A percentile compares a stretch with the other conserved stretches of the same genome.
Evolutionary conservation across 768 basidiomycete species (phyloP).

Genomic region (Rhodocollybia butyracea): DNA sequence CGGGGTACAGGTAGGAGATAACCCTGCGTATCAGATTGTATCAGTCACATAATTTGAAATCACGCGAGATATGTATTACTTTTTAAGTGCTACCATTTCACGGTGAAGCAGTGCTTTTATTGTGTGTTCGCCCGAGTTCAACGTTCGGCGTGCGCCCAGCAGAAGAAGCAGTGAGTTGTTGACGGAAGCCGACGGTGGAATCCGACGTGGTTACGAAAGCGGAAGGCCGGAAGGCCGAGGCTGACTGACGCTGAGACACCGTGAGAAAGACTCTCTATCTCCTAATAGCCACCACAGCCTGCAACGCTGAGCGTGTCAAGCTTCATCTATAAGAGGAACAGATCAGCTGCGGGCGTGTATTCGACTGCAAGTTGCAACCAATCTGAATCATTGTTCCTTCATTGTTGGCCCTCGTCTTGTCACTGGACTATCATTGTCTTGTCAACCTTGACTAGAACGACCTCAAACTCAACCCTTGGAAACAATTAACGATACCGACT

Average conservation of each 20-base stretch:
- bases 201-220: too few species aligned
- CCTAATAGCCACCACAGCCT: too few species aligned
- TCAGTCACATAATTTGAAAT: too few species aligned
- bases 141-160: too few species aligned
- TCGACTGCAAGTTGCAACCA: neutral
- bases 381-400: neutral
- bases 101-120: too few species aligned
- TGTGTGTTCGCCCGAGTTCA: too few species aligned
- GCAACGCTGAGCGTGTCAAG: slow-evolving; percentile 5
- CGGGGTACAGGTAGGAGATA: too few species aligned
- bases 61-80: too few species aligned
- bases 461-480: neutral
- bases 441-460: neutral
- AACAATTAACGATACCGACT: neutral
- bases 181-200: too few species aligned
- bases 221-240: neutral
- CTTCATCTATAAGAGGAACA: neutral
- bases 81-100: too few species aligned
- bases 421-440: neutral
- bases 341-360: neutral
- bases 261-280: neutral
- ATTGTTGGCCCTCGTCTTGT: neutral
- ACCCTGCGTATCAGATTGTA: too few species aligned
- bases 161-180: too few species aligned
- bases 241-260: neutral